A percentile compares a stretch with the other conserved stretches of the same genome.
Conservation (phyloP, 495 filamentous ascomycete species). For the Penicillium cataractarum region DNA sequence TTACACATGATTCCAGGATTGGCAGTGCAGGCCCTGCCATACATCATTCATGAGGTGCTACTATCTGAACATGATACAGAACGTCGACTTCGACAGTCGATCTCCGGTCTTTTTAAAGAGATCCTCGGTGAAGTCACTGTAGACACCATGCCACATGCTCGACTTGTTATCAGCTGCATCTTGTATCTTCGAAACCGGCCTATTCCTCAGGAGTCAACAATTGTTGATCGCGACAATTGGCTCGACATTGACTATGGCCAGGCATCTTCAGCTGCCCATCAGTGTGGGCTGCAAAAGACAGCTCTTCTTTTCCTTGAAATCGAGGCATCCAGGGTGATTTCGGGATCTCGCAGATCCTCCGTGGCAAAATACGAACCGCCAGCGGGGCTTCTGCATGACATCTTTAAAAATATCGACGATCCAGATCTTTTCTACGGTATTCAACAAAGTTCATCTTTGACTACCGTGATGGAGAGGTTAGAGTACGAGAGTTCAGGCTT, state of each 20-base stretch:
- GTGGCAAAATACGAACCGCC: slow-evolving; percentile 60
- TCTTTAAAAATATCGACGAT: slow-evolving; percentile 91
- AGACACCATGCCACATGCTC: slow-evolving; percentile 50
- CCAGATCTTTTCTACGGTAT: slow-evolving; percentile 97
- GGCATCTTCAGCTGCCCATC: slow-evolving; percentile 74
- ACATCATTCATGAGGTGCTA: slow-evolving; percentile 78
- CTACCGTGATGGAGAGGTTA: slow-evolving; percentile 76
- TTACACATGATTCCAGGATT: slow-evolving; percentile 65
- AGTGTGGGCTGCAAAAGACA: slow-evolving; percentile 84
- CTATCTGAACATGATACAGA: slow-evolving; percentile 47
- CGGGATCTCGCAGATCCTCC: slow-evolving; percentile 69
- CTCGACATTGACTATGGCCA: slow-evolving; percentile 77
- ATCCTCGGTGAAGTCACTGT: slow-evolving; percentile 34
- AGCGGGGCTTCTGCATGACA: slow-evolving; percentile 68
- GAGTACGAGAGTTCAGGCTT: slow-evolving; percentile 88
- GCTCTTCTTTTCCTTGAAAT: slow-evolving; percentile 85
- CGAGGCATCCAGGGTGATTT: slow-evolving; percentile 54
- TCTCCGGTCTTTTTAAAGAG: slow-evolving; percentile 52
- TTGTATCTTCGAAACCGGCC: slow-evolving; percentile 87
- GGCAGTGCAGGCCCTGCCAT: slow-evolving; percentile 73
- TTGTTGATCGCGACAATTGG: slow-evolving; percentile 79
- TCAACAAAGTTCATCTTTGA: slow-evolving; percentile 71
- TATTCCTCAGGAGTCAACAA: slow-evolving; percentile 72
- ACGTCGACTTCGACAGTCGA: slow-evolving; percentile 30
- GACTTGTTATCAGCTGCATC: slow-evolving; percentile 73